Conservation (phyloP, 1,284 basidiomycete genomes). For the Cryptococcus deneoformans region DNA sequence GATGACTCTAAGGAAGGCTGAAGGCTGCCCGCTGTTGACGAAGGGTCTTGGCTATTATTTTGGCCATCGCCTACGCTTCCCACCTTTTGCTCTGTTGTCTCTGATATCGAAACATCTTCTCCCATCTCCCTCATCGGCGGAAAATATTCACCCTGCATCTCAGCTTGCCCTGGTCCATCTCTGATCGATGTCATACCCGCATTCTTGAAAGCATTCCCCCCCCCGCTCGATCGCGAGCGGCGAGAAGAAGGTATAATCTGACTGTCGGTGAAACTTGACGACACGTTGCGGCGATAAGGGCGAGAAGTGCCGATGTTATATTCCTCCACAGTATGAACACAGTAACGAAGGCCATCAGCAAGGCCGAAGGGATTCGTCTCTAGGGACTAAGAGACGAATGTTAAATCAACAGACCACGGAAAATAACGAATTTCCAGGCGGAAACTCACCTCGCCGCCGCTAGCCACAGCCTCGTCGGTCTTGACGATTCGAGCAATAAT, state of each 20-base stretch:
- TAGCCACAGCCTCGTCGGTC: constrained; percentile 80
- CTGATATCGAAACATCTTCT: neutral
- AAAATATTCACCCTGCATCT: constrained; percentile 12
- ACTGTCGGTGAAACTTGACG: constrained; percentile 5
- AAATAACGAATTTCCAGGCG: neutral
- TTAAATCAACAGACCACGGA: constrained; percentile 45
- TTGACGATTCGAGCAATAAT: constrained; percentile 88
- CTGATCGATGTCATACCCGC: neutral
- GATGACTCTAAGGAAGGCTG: neutral
- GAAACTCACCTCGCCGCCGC: constrained; percentile 63
- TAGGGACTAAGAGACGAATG: constrained; percentile 53
- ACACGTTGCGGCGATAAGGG: constrained; percentile 19
- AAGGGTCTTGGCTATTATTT: neutral
- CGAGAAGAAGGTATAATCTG: constrained; percentile 10
- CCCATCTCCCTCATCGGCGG: constrained; percentile 11
- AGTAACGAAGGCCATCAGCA: constrained; percentile 87
- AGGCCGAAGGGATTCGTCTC: constrained; percentile 56
- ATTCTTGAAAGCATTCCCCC: neutral
- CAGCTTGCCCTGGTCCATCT: neutral
- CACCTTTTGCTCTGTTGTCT: constrained; percentile 4
- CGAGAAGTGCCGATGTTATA: constrained; percentile 59
- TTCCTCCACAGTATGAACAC: constrained; percentile 89
- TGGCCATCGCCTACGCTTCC: neutral
- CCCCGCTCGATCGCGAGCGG: neutral
- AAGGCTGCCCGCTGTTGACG: neutral